phyloP scores from a whole-genome alignment of 2,329 filamentous ascomycete genomes.

The Cordyceps javanica region DNA sequence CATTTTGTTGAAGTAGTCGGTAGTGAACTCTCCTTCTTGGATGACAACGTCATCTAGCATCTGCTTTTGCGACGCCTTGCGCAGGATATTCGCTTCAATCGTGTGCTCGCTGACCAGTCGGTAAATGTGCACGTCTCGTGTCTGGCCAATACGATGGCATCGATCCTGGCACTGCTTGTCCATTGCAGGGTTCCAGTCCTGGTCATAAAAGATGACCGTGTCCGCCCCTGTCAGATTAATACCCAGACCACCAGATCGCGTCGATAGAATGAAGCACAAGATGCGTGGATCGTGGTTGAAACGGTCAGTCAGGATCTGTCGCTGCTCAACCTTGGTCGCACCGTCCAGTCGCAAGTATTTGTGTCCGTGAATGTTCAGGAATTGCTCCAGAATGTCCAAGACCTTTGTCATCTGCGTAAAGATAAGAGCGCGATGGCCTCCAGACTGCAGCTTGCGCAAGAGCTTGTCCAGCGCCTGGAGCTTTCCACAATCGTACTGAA shows the following conservation, averaged over 20 bases:
- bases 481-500: constrained; percentile 97
- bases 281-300: constrained; percentile 96
- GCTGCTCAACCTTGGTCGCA: constrained; percentile 92
- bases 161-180: constrained; percentile 98
- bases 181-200: constrained; percentile 99
- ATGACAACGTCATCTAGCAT: constrained; percentile 98
- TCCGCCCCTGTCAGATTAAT: constrained; percentile 97
- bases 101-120: constrained; percentile 89
- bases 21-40: constrained; percentile 96
- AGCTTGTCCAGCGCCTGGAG: constrained; percentile 83
- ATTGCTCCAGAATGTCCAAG: constrained; percentile 93
- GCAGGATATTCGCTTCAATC: constrained; percentile 95
- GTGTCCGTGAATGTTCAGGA: constrained; percentile 95
- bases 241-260: constrained; percentile 85
- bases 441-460: constrained; percentile 77
- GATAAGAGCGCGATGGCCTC: constrained; percentile 89
- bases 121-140: constrained; percentile 96
- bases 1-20: constrained; percentile 84
- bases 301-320: constrained; percentile 89
- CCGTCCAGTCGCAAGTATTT: constrained; percentile 95
- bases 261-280: constrained; percentile 90
- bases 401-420: constrained; percentile 99
- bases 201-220: constrained; percentile 97
- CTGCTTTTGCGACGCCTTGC: constrained; percentile 94
- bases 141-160: constrained; percentile 95